Conservation (phyloP, 352 stramenopile genomes). For the Pythium phragmiticola region DNA sequence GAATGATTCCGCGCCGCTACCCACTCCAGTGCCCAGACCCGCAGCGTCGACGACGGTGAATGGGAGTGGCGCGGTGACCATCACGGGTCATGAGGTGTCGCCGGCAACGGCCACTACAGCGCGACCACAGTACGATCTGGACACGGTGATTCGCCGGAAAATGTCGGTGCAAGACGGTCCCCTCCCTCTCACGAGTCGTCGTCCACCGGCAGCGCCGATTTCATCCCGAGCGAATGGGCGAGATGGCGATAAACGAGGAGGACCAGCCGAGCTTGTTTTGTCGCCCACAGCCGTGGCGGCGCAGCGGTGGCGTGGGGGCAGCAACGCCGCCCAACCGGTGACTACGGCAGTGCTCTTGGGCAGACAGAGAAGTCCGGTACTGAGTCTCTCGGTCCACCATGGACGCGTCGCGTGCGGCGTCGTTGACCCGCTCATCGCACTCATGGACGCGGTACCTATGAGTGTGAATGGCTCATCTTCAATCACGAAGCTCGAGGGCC, state of each 20-base stretch:
- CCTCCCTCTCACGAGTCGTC: slow-evolving; percentile 2
- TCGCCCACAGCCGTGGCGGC: slow-evolving; percentile 3
- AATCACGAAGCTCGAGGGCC: slow-evolving; percentile 44
- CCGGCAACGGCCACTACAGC: neutral
- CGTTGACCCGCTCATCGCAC: slow-evolving; percentile 37
- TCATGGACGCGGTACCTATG: slow-evolving; percentile 36
- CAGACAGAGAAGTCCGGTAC: slow-evolving; percentile 33
- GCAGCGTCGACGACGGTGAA: neutral
- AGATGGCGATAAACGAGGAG: neutral
- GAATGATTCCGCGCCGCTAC: slow-evolving; percentile 55
- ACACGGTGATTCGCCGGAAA: slow-evolving; percentile 78
- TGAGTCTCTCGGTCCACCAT: slow-evolving; percentile 51
- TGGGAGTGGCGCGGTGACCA: slow-evolving; percentile 3
- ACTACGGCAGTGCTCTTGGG: slow-evolving; percentile 8
- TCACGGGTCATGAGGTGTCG: slow-evolving; percentile 27
- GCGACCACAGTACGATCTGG: slow-evolving; percentile 60
- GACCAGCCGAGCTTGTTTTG: neutral
- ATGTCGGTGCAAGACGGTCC: slow-evolving; percentile 56
- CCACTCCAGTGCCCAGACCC: neutral
- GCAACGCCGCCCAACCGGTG: neutral
- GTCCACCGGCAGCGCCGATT: neutral
- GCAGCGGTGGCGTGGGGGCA: slow-evolving; percentile 9
- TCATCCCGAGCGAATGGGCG: neutral
- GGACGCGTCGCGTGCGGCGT: slow-evolving; percentile 54
- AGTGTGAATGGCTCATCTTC: neutral